These are phyloP conservation scores for Lichtheimia ornata DNA, from an alignment of 371 early-diverging fungal genomes.

Conservation along the genomic window DNA sequence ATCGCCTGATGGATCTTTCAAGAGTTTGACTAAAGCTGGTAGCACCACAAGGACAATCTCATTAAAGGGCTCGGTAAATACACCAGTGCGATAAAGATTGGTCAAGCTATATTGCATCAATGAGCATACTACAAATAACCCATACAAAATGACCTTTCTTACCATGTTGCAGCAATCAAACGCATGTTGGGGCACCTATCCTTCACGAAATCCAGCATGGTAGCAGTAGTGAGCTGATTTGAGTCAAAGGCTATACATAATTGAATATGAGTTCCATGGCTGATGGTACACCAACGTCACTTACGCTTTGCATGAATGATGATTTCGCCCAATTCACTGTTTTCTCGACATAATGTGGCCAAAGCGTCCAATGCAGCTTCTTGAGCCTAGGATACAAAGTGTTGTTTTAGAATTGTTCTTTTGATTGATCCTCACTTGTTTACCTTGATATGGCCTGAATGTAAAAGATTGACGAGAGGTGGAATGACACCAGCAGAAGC, in stretches of 20 bases:
- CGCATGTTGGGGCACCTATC: conserved; percentile 68
- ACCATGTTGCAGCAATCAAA: conserved; percentile 73
- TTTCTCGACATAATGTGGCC: conserved; percentile 67
- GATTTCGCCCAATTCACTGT: conserved; percentile 52
- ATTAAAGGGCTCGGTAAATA: conserved; percentile 58
- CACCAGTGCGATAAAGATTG: conserved; percentile 66
- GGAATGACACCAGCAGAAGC: conserved; percentile 63
- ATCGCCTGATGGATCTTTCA: conserved; percentile 54
- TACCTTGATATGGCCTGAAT: conserved; percentile 55
- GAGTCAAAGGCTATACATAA: conserved; percentile 23
- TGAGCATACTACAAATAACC: not conserved
- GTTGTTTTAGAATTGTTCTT: not conserved
- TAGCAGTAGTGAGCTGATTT: conserved; percentile 40
- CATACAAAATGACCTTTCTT: conserved; percentile 11
- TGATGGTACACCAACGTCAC: not conserved
- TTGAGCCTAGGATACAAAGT: conserved; percentile 49
- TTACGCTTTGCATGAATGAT: conserved; percentile 56
- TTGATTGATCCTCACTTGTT: not conserved
- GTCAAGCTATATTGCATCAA: conserved; percentile 52
- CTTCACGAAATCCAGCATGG: conserved; percentile 63
- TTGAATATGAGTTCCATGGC: not conserved
- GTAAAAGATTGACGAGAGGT: conserved; percentile 59
- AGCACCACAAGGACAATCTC: conserved; percentile 64
- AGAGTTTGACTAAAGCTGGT: conserved; percentile 78
- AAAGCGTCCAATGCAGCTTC: conserved; percentile 83